Evolutionary conservation across 805 yeast species (phyloP), one percentile per base, ranked within the genome.

Genomic region (Wickerhamomyces strasburgensis): DNA sequence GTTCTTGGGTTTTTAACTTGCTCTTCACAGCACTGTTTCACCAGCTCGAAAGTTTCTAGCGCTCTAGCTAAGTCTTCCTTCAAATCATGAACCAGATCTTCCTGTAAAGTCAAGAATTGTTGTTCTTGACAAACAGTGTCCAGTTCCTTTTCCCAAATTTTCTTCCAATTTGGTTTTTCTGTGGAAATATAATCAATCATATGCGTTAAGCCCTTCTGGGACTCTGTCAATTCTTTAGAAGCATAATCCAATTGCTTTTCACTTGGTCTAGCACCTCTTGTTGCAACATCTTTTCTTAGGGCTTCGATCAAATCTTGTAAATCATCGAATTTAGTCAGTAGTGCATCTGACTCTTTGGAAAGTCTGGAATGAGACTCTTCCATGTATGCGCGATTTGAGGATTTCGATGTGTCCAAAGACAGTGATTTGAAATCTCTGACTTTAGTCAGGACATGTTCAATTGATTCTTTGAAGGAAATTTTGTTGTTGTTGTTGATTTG

Each of bases 51-150:
- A 0, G 97, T 90, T 52, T 88, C 95, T 31, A 69, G 68, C 1
- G 95, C 93, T 49, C 79, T 82, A 17, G 71, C 73, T 23, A 93
- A 61, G 60, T 93, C 99, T 44, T 86, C 93, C 29, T 72, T 75
- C 44, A 93, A 62, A 54, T 90, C 95, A 21, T 68, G 70, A 2
- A 86, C 75, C 37, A 94, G 72, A 42, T 86, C 95, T 51, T 87
- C 96, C 58, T 90, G 97, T 14, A 87, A 70, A 38, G 84, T 84
- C 62, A 89, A 78, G 57, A 87, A 87, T 47, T 90, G 94, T 58
- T 93, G 98, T 53, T 89, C 97, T 52, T 87, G 95, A 46, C 95
- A 83, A 11, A 93, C 90, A 26, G 81, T 80, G 43, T 87, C 93
- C 38, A 93, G 70, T 54, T 88, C 96, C 5, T 80, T 66, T 55